Evolutionary conservation across 192 early-diverging fungal species (phyloP).

Genomic region (Coemansia sp.): DNA sequence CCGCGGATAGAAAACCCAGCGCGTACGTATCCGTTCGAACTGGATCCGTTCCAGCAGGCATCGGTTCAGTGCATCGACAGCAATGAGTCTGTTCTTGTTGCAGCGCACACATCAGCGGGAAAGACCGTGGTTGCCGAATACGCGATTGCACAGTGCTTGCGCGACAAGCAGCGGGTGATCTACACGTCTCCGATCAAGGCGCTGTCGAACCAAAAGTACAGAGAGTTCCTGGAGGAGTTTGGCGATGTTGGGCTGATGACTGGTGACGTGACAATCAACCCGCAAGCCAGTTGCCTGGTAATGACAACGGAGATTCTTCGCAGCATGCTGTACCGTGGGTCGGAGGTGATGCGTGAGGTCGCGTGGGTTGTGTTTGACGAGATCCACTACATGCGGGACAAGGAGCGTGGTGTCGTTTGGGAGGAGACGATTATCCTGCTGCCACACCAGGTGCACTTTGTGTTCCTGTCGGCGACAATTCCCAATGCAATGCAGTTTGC

Average conservation of each 20-base stretch:
- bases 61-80: constrained; percentile 87
- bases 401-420: constrained; percentile 98
- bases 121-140: constrained; percentile 99
- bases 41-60: constrained; percentile 95
- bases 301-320: constrained; percentile 99
- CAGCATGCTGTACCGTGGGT: constrained; percentile 95
- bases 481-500: constrained; percentile 99
- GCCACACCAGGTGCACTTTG: constrained; percentile 88
- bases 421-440: constrained; percentile 97
- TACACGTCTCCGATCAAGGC: constrained; percentile 99
- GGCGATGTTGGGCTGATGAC: constrained; percentile 99
- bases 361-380: constrained; percentile 99
- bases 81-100: constrained; percentile 91
- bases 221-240: constrained; percentile 93
- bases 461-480: constrained; percentile 97
- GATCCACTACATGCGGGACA: constrained; percentile 98
- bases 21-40: constrained; percentile 82
- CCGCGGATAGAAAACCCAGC: constrained; percentile 76
- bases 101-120: constrained; percentile 95
- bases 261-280: constrained; percentile 96
- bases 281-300: constrained; percentile 86
- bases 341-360: constrained; percentile 94
- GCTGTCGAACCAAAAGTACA: constrained; percentile 96
- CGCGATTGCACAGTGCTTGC: constrained; percentile 88
- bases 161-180: constrained; percentile 90